Conservation (phyloP, 306 rosid species). For the Lathyrus aphaca region DNA sequence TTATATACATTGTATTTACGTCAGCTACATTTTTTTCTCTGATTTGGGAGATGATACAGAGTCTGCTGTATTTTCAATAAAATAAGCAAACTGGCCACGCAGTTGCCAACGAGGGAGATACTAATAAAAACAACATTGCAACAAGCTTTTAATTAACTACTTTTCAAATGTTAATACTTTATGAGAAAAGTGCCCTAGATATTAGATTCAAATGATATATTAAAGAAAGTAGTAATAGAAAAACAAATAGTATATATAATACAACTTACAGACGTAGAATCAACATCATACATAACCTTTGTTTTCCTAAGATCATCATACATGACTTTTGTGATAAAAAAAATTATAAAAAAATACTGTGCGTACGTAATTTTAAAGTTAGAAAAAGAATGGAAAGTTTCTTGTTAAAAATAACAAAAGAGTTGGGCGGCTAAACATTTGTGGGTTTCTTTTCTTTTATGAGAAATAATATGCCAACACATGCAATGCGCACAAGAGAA, state of each 20-base stretch:
- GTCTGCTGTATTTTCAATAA: constrained; percentile 7
- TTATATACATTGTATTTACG: neutral
- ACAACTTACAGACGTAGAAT: neutral
- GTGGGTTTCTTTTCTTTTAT: too few relatives aligned
- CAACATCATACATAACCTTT: neutral
- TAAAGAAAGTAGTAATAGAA: neutral
- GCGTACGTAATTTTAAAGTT: too few relatives aligned
- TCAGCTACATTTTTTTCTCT: neutral
- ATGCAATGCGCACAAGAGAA: too few relatives aligned
- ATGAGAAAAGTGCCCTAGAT: neutral
- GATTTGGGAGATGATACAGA: neutral
- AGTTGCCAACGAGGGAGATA: constrained; percentile 16
- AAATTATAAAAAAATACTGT: too few relatives aligned
- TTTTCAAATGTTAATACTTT: neutral
- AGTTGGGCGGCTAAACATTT: too few relatives aligned
- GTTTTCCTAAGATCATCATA: too few relatives aligned
- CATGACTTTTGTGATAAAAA: too few relatives aligned
- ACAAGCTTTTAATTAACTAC: constrained; percentile 1
- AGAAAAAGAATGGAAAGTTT: too few relatives aligned
- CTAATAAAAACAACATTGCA: neutral
- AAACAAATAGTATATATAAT: neutral
- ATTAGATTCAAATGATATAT: neutral
- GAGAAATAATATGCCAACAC: too few relatives aligned
- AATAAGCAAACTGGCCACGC: neutral
- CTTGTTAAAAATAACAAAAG: too few relatives aligned